Conservation (phyloP, 2,329 filamentous ascomycete species). For the Talaromyces sp. region DNA sequence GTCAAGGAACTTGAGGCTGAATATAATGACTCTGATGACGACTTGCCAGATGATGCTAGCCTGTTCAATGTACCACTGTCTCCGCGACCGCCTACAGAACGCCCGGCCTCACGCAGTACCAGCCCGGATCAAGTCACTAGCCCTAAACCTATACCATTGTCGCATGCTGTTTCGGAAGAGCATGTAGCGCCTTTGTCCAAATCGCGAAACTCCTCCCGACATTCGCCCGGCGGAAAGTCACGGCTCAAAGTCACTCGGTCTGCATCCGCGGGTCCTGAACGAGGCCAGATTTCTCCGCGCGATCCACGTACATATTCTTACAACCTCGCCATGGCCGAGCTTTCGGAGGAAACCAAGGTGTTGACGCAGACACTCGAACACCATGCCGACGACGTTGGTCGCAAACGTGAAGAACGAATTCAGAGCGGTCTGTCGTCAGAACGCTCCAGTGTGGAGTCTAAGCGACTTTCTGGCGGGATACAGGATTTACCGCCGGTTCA, state of each 20-base stretch:
- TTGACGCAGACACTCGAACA: conserved; percentile 59
- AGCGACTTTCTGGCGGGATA: conserved; percentile 32
- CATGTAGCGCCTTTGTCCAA: conserved; percentile 18
- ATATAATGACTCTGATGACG: conserved; percentile 51
- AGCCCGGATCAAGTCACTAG: conserved; percentile 41
- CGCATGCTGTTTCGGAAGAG: conserved; percentile 32
- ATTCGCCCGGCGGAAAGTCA: conserved; percentile 27
- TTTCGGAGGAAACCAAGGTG: conserved; percentile 59
- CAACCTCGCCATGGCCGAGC: conserved; percentile 54
- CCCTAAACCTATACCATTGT: conserved; percentile 41
- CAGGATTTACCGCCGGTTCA: conserved; percentile 58
- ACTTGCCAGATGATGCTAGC: conserved; percentile 49
- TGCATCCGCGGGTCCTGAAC: conserved; percentile 41
- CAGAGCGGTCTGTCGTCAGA: conserved; percentile 42
- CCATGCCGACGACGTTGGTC: conserved; percentile 51
- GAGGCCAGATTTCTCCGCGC: conserved; percentile 39
- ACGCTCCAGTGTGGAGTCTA: conserved; percentile 38
- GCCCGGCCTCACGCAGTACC: conserved; percentile 36
- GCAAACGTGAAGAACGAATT: conserved; percentile 45
- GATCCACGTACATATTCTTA: conserved; percentile 56
- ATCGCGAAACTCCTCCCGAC: conserved; percentile 20
- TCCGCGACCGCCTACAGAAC: conserved; percentile 41
- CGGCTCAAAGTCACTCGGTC: conserved; percentile 26
- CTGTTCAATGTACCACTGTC: conserved; percentile 51
- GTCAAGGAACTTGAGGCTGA: conserved; percentile 49